Evolutionary conservation across 1,139 yeast species (phyloP).

Genomic region (Candida tetrigidarum): DNA sequence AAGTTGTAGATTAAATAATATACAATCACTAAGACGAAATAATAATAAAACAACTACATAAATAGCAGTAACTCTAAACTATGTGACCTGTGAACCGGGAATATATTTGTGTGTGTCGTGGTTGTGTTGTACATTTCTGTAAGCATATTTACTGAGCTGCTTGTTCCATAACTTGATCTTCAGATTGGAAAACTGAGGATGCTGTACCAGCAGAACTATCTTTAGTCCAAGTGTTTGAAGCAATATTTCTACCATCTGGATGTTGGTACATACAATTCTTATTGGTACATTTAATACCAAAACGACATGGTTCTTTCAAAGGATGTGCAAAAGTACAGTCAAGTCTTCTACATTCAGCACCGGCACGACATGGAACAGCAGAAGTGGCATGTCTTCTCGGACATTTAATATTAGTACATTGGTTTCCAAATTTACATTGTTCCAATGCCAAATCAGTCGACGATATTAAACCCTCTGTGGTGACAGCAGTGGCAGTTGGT

Average conservation of each 20-base stretch:
- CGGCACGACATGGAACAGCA: conserved; percentile 77
- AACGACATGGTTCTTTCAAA: conserved; percentile 75
- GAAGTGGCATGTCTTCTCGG: conserved; percentile 85
- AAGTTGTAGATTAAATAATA: conserved; percentile 1
- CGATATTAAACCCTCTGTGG: conserved; percentile 28
- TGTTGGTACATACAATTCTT: conserved; percentile 73
- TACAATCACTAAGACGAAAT: background rate
- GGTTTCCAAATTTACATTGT: conserved; percentile 77
- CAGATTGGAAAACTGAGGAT: conserved; percentile 62
- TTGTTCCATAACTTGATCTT: conserved; percentile 74
- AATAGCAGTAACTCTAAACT: background rate
- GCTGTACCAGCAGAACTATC: conserved; percentile 12
- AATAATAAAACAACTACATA: background rate
- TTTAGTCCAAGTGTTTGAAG: conserved; percentile 50
- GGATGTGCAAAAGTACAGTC: conserved; percentile 89
- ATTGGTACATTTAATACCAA: conserved; percentile 74
- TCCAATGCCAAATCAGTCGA: conserved; percentile 61
- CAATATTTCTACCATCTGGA: conserved; percentile 67
- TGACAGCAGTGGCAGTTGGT: conserved; percentile 24
- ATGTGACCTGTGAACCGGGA: background rate
- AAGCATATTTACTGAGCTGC: conserved; percentile 46
- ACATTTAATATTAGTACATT: conserved; percentile 79
- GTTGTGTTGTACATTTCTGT: no score
- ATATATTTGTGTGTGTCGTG: no score
- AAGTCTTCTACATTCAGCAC: conserved; percentile 72